Evolutionary conservation across 2,329 filamentous ascomycete genomes (phyloP).

Genomic region (Ilyonectria destructans): DNA sequence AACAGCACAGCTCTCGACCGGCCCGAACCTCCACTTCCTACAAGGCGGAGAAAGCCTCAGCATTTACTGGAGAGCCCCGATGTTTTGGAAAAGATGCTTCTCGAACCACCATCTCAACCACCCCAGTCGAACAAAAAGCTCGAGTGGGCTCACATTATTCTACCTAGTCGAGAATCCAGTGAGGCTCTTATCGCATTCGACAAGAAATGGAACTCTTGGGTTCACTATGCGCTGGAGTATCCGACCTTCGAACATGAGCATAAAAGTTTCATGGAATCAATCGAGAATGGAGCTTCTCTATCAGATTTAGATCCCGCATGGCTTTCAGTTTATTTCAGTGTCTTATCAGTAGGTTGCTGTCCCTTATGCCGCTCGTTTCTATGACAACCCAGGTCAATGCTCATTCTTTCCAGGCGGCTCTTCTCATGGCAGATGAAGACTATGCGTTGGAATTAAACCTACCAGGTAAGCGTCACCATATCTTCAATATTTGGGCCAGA

Average conservation of each 20-base stretch:
- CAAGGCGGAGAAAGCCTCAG: conserved; percentile 9
- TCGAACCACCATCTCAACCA: neutral
- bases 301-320: conserved; percentile 22
- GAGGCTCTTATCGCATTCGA: conserved; percentile 29
- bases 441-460: conserved; percentile 11
- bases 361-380: too few species aligned
- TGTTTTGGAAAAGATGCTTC: conserved; percentile 11
- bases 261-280: conserved; percentile 11
- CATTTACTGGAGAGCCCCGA: conserved; percentile 22
- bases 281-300: conserved; percentile 9
- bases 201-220: conserved; percentile 34
- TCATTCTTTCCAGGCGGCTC: conserved; percentile 16
- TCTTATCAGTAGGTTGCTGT: conserved; percentile 11
- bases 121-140: neutral
- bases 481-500: too few species aligned
- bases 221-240: conserved; percentile 35
- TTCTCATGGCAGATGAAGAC: conserved; percentile 33
- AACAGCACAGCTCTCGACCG: neutral
- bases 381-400: neutral
- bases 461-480: neutral
- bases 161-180: conserved; percentile 28
- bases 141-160: conserved; percentile 20
- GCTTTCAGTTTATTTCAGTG: conserved; percentile 35
- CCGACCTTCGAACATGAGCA: conserved; percentile 30
- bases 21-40: neutral